Percentiles rank a stretch among this genome's conserved stretches.
Conservation (phyloP, 1,284 basidiomycete genomes). For the Thelephora terrestris region DNA sequence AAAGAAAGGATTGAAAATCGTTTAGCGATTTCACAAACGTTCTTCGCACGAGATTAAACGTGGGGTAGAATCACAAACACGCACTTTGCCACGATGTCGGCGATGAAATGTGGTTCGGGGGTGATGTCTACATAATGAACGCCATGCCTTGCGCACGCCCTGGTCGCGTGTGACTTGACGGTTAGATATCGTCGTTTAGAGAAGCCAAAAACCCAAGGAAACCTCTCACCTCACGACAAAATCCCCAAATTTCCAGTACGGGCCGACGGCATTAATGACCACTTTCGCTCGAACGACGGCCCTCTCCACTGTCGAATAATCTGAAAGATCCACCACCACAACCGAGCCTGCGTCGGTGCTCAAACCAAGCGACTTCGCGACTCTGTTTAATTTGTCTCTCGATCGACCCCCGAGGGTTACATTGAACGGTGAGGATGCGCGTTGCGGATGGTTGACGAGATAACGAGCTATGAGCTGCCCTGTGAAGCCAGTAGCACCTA, state of each 20-base stretch:
- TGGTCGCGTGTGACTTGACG: slow-evolving; percentile 9
- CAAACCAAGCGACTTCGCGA: slow-evolving; percentile 32
- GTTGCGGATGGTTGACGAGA: slow-evolving; percentile 48
- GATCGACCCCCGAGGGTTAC: slow-evolving; percentile 45
- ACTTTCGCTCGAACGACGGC: slow-evolving; percentile 47
- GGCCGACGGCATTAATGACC: slow-evolving; percentile 40
- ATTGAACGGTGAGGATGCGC: slow-evolving; percentile 47
- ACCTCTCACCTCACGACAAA: slow-evolving; percentile 43
- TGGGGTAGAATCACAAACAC: slow-evolving; percentile 12
- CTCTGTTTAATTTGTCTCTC: slow-evolving; percentile 22
- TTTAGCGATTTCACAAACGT: neutral
- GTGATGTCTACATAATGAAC: slow-evolving; percentile 57
- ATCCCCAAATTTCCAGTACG: slow-evolving; percentile 54
- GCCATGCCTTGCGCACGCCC: slow-evolving; percentile 41
- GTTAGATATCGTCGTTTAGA: neutral
- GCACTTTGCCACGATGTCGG: slow-evolving; percentile 38
- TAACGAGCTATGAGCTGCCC: slow-evolving; percentile 51
- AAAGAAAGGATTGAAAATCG: slow-evolving; percentile 4
- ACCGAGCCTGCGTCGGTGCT: slow-evolving; percentile 29
- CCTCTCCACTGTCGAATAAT: slow-evolving; percentile 34
- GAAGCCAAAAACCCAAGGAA: neutral
- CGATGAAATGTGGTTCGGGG: slow-evolving; percentile 31
- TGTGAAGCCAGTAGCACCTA: slow-evolving; percentile 61
- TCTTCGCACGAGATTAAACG: no score
- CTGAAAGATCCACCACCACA: slow-evolving; percentile 42